Evolutionary conservation across 306 rosid species (phyloP), one percentile per base, ranked within the genome.

Genomic region (Malus fusca): DNA sequence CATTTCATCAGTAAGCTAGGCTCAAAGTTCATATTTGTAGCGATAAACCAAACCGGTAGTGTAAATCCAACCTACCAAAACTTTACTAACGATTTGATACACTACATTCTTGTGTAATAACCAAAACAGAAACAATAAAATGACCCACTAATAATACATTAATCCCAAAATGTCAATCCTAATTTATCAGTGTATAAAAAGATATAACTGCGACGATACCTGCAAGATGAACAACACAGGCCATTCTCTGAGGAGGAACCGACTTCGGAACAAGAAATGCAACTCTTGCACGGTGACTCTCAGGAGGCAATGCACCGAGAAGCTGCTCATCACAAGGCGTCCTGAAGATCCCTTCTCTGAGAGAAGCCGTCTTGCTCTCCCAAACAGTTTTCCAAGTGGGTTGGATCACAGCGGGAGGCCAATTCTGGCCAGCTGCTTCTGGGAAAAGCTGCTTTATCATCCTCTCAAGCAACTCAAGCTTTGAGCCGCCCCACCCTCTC

Each of bases 141-240:
- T 28, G 26, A 40, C 40, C 22, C 66, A 28, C 19, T 28, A 44
- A 23, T 21, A 21, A 66, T n/a, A 60, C 70, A 80, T 48, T 10
- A 25, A 60, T 61, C 43, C 53, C 62, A 46, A 69, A 46, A 46
- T 26, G 5, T 4, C 46, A 71, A 51, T 71, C 64, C 33, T 1
- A 52, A 51, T 30, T 46, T 51, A 30, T 31, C 11, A 4, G 4
- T 25, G 31, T 35, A 35, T 9, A 61, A 17, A 61, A 17, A 60
- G 8, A 15, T 6, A 3, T 19, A n/a, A 77, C 28, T 43, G 9
- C 14, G 19, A 40, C 3, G 8, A 52, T 88, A 94, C 98, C 97
- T 84, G 98, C 98, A 78, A 95, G 95, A 84, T 92, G 98, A 88
- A 95, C 86, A 21, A 95, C 96, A 64, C 98, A 95, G 5, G 97